Conservation (phyloP, 2,329 filamentous ascomycete genomes). For the Sarocladium kiliense region DNA sequence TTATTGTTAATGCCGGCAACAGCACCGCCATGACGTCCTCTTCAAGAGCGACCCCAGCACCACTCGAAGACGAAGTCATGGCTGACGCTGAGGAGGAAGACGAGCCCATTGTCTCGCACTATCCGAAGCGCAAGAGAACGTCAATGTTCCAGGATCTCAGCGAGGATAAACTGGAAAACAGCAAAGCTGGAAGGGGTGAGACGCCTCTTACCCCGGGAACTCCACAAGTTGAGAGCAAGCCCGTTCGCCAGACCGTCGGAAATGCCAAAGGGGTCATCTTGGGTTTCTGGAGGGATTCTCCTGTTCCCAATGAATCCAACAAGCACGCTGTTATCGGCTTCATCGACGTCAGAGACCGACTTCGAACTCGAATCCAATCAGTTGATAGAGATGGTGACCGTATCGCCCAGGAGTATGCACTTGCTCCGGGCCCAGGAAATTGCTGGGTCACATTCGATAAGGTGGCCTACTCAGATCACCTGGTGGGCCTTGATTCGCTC, state of each 20-base stretch:
- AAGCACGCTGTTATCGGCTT: slow-evolving; percentile 59
- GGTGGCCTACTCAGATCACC: slow-evolving; percentile 52
- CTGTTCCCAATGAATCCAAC: slow-evolving; percentile 38
- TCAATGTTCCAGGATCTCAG: slow-evolving; percentile 44
- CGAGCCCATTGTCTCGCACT: slow-evolving; percentile 32
- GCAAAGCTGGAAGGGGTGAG: slow-evolving; percentile 25
- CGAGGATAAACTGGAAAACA: slow-evolving; percentile 40
- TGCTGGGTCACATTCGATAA: slow-evolving; percentile 61
- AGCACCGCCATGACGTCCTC: not conserved
- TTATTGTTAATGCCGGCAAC: slow-evolving; percentile 7
- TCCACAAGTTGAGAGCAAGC: slow-evolving; percentile 15
- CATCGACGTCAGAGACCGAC: slow-evolving; percentile 55
- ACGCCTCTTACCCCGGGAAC: slow-evolving; percentile 17
- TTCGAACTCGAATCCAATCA: slow-evolving; percentile 53
- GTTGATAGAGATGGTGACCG: slow-evolving; percentile 42
- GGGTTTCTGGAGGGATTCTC: slow-evolving; percentile 57
- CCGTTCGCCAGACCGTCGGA: slow-evolving; percentile 21
- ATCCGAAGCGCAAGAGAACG: slow-evolving; percentile 52
- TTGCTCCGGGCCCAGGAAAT: slow-evolving; percentile 54
- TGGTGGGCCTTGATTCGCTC: slow-evolving; percentile 49
- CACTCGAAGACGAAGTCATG: slow-evolving; percentile 38
- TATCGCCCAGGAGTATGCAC: slow-evolving; percentile 39
- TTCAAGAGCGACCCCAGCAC: slow-evolving; percentile 9
- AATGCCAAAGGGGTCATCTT: slow-evolving; percentile 44
- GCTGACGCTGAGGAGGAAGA: slow-evolving; percentile 32